These are phyloP conservation scores for Oldenlandia corymbosa DNA, from an alignment of 257 asterid genomes.

Conservation along the genomic window DNA sequence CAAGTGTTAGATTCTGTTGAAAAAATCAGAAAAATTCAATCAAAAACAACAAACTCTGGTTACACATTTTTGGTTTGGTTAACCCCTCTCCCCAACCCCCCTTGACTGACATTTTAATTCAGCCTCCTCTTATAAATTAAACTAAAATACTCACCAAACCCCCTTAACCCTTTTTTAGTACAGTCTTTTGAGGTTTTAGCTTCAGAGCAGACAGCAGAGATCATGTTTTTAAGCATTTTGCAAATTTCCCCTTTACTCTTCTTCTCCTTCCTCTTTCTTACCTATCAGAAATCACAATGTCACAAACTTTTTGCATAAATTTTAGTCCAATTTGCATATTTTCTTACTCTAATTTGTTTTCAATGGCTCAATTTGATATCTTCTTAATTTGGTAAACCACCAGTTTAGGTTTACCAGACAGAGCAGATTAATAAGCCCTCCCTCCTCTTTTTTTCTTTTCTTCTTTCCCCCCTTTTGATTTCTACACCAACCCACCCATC, in stretches of 20 bases:
- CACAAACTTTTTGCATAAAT: not conserved
- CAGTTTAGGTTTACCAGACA: constrained; percentile 50
- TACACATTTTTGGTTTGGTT: constrained; percentile 22
- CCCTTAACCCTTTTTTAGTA: too few relatives aligned
- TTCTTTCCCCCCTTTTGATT: constrained; percentile 10
- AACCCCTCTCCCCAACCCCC: constrained; percentile 27
- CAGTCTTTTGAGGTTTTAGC: not conserved
- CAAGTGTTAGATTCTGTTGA: constrained; percentile 42
- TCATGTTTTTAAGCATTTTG: too few relatives aligned
- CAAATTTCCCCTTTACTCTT: not conserved
- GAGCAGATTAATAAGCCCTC: constrained; percentile 18
- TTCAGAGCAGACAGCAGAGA: not conserved
- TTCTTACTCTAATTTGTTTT: not conserved
- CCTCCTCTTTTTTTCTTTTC: constrained; percentile 4
- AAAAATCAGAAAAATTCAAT: too few relatives aligned
- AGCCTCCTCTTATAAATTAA: not conserved
- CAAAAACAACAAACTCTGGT: too few relatives aligned
- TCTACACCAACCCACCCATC: constrained; percentile 46
- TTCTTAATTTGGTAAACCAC: constrained; percentile 59
- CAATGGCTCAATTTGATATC: constrained; percentile 12
- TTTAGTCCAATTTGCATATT: not conserved
- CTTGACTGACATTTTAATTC: constrained; percentile 3
- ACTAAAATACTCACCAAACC: not conserved
- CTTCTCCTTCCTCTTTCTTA: not conserved
- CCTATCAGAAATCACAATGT: not conserved